Conservation (phyloP, 164 flowering plant species). For the Magnolia sinica region DNA sequence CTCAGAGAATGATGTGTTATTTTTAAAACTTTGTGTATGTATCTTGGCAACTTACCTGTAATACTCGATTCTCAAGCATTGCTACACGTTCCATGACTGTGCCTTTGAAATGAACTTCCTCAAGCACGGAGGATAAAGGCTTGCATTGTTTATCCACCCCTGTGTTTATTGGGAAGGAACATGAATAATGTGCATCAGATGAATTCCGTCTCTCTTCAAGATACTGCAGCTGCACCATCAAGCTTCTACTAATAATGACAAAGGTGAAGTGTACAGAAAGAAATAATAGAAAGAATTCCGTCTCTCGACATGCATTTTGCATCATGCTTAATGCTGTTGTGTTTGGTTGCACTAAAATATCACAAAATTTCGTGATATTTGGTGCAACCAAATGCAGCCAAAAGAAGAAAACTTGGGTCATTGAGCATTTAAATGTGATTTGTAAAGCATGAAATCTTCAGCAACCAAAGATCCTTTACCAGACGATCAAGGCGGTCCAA, state of each 20-base stretch:
- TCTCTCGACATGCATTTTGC: no score
- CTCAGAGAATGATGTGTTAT: background rate
- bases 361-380: no score
- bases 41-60: conserved; percentile 33
- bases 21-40: background rate
- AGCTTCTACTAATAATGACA: background rate
- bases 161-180: conserved; percentile 1
- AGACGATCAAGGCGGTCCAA: conserved; percentile 57
- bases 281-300: no score
- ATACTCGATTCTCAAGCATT: conserved; percentile 41
- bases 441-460: background rate
- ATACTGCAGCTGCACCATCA: conserved; percentile 33
- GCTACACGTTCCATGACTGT: conserved; percentile 41
- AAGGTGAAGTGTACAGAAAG: no score
- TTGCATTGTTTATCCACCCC: conserved; percentile 24
- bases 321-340: no score
- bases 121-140: conserved; percentile 39
- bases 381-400: no score
- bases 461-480: conserved; percentile 25
- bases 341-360: no score
- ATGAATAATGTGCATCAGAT: conserved; percentile 17
- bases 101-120: conserved; percentile 56
- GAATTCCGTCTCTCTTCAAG: conserved; percentile 41
- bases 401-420: background rate
- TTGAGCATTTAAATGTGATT: background rate